A percentile compares a stretch with the other conserved stretches of the same genome.
phyloP scores from a whole-genome alignment of 2,329 filamentous ascomycete genomes.

The Canariomyces notabilis region DNA sequence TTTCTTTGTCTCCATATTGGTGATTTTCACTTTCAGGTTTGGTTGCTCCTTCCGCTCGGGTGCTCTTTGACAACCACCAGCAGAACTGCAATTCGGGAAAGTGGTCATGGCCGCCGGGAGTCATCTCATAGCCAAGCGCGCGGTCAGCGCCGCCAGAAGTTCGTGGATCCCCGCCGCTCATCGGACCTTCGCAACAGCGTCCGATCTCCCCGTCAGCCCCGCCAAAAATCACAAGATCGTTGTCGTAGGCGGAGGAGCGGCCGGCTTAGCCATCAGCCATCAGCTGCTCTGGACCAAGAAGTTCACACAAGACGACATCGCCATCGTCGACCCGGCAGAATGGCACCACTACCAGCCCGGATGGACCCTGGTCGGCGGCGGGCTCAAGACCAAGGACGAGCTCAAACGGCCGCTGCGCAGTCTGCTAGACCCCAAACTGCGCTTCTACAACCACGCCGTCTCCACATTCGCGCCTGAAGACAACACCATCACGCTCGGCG shows the following conservation, averaged over 20 bases:
- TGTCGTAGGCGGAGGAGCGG: slow-evolving; percentile 61
- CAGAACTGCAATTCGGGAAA: not conserved
- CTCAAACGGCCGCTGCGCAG: slow-evolving; percentile 45
- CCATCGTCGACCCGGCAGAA: slow-evolving; percentile 56
- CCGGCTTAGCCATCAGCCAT: slow-evolving; percentile 61
- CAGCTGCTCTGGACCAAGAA: slow-evolving; percentile 58
- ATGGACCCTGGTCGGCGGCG: slow-evolving; percentile 64
- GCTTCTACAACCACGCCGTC: slow-evolving; percentile 53
- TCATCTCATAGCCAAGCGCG: slow-evolving; percentile 11
- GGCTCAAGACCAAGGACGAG: slow-evolving; percentile 58
- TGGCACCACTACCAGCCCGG: slow-evolving; percentile 66
- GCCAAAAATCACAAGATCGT: slow-evolving; percentile 54
- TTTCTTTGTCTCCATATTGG: not conserved
- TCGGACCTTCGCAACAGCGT: slow-evolving; percentile 13
- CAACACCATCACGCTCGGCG: slow-evolving; percentile 50
- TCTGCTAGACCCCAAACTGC: slow-evolving; percentile 55
- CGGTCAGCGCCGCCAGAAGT: slow-evolving; percentile 2
- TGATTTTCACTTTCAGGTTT: not conserved
- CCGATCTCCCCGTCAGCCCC: slow-evolving; percentile 2
- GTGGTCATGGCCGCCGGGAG: slow-evolving; percentile 9
- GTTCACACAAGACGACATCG: slow-evolving; percentile 56
- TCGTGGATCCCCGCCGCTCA: not conserved
- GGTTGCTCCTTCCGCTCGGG: not conserved
- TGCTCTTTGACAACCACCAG: not conserved
- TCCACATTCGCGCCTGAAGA: slow-evolving; percentile 48